Conservation (phyloP, 2,329 filamentous ascomycete species). For the Xylariales sp. region DNA sequence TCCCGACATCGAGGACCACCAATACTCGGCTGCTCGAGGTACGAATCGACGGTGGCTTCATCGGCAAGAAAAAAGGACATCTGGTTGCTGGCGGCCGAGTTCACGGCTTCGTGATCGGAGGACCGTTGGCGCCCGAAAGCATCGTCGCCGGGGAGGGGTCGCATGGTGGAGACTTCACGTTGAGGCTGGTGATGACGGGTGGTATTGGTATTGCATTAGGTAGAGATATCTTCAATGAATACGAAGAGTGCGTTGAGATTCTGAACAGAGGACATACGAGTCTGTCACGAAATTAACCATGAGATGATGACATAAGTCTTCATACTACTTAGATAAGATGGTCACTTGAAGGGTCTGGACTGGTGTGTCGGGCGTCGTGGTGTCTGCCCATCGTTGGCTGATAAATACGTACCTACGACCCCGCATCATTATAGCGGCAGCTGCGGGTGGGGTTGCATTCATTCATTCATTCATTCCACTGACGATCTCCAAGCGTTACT, state of each 20-base stretch:
- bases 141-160: constrained; percentile 42
- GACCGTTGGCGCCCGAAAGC: constrained; percentile 34
- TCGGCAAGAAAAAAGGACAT: constrained; percentile 51
- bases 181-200: too few relatives aligned
- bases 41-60: constrained; percentile 42
- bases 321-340: too few relatives aligned
- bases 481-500: background rate
- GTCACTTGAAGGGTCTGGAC: too few relatives aligned
- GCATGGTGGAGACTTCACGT: constrained; percentile 29
- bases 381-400: too few relatives aligned
- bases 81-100: constrained; percentile 31
- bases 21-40: constrained; percentile 26
- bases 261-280: too few relatives aligned
- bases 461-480: too few relatives aligned
- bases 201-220: too few relatives aligned
- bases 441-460: background rate
- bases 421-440: background rate
- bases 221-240: background rate
- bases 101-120: constrained; percentile 31
- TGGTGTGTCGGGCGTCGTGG: too few relatives aligned
- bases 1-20: constrained; percentile 24
- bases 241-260: background rate
- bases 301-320: background rate
- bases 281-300: too few relatives aligned
- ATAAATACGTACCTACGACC: too few relatives aligned